Base-by-base conservation (phyloP, 1,139 yeast genomes). In the Pichia sp. region DNA sequence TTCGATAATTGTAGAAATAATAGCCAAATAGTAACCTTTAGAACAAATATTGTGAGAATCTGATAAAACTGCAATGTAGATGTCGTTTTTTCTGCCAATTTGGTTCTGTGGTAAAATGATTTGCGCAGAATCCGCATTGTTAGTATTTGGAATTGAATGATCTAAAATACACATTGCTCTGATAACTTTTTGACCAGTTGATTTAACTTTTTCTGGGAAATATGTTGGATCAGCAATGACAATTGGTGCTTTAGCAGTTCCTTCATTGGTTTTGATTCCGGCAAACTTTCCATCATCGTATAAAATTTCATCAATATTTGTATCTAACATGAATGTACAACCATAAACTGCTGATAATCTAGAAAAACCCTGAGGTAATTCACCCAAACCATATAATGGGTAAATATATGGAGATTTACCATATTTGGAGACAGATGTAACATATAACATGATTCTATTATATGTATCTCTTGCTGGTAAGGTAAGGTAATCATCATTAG, bases 221-320 rank as follows among this genome's bases (percentile, higher is more conserved):
- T 92, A 92, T 16, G 98, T 92, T 48, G 99, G 99, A 64, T 92
- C 99, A 34, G 97, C 97, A 69, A 92, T 88, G 38, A 92, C 95
- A 51, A 88, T 72, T 54, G 95, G 95, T 1, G 98, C 96, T 59
- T 77, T 82, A 33, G 96, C 97, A 38, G 75, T 75, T 54, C 96
- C 97, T 57, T 88, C 95, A 51, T 90, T 94, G 43, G 97, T 85
- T 55, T 79, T 77, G 45, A 92, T 95, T 45, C 97, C 97, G 36
- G 75, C 73, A 55, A 88, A 88, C 61, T 81, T 83, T 42, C 81
- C 84, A 32, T 79, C 79, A 27, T 75, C 81, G 62, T 83, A 88
- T 44, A 84, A 73, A 32, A 88, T 75, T 65, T 90, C 95, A 51
- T 92, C 96, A 51, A 94, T 81, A 44, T 97, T 96, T 41, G 95